These are phyloP conservation scores for barley (Hordeum vulgare) DNA, from an alignment of 176 grass and related monocot species.

Conservation along the genomic window MorexV3_pseudomolecules_assembly NC_058519.1:51370581-51371080, in stretches of 20 bases:
- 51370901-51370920: too few species aligned
- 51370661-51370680: constrained; percentile 31
- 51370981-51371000: too few species aligned
- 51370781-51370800: neutral
- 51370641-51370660: constrained; percentile 66
- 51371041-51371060: too few species aligned
- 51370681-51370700: constrained; percentile 72
- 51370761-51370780: neutral
- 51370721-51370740: constrained; percentile 42
- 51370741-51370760: neutral
- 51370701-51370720: constrained; percentile 46
- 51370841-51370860: too few species aligned
- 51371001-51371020: too few species aligned
- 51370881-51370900: neutral
- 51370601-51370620: constrained; percentile 45
- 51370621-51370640: constrained; percentile 87
- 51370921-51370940: too few species aligned
- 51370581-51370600: constrained; percentile 25
- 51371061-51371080: too few species aligned
- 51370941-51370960: too few species aligned
- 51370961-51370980: too few species aligned
- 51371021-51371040: too few species aligned
- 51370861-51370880: neutral
- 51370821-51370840: neutral
- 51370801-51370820: neutral